Base-by-base conservation (phyloP, 331 rosid genomes). In the Quercus tomentella region DNA sequence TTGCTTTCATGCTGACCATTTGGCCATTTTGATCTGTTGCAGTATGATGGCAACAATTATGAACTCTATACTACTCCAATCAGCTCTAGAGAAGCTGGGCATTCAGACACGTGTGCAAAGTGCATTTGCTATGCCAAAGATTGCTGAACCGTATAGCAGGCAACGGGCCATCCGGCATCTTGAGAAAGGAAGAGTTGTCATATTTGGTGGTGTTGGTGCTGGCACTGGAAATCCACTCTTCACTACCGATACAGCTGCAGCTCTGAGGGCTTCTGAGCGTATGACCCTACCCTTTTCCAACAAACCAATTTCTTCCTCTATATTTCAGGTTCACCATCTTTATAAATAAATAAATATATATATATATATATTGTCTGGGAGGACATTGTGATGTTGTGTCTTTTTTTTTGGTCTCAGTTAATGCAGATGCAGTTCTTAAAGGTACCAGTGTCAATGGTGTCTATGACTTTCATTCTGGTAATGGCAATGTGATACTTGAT, bases 41-140 rank as follows among this genome's bases (percentile, higher is more conserved):
- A 95, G 97, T 76, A 95, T 90, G 97, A 90, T 95, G 97, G 97
- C 97, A 55, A 91, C 99, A 37, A 86, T 95, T 85, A 95, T 92
- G 97, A 91, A 95, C 69, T 92, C 99, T 26, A 79, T 91, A 63
- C 83, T 95, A 80, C 94, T 95, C 49, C 99, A 91, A 84, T 95
- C 97, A 54, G 93, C 97, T 68, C 80, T 92, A 15, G 99, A 91
- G 89, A 95, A 95, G 89, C 78, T 93, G 87, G 97, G 97, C 49
- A 82, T 93, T 82, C 97, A 90, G 87, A 86, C 94, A 77, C 96
- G 92, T 73, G 96, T 95, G 37, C 97, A 95, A 87, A 87, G 90
- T 70, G 88, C 93, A 69, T 82, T 91, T 84, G 67, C 89, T n/a
- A 88, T 90, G 95, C 97, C 84, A 26, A 97, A 91, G 85, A 82